Evolutionary conservation across 2,329 filamentous ascomycete genomes (phyloP).

Genomic region (Zasmidium citrigriseum): DNA sequence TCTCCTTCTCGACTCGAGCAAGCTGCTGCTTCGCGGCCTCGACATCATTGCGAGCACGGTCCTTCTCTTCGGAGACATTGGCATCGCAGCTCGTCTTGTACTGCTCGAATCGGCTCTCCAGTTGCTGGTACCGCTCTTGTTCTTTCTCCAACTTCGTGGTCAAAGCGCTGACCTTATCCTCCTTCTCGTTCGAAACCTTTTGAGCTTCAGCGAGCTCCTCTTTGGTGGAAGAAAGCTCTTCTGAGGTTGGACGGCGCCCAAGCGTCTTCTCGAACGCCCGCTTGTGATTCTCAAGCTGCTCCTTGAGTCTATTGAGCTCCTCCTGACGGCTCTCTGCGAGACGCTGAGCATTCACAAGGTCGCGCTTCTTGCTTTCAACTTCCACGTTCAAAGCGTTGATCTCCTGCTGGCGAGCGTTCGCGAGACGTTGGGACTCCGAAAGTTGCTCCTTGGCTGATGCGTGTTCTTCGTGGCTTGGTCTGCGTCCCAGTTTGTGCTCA

Average conservation of each 20-base stretch:
- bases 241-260: background rate
- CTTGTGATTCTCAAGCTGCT: slow-evolving; percentile 3
- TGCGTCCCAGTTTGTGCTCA: background rate
- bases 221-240: background rate
- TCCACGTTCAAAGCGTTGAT: slow-evolving; percentile 1
- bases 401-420: background rate
- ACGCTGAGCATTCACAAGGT: background rate
- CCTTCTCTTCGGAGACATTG: slow-evolving; percentile 3
- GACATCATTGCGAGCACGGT: background rate
- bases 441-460: background rate
- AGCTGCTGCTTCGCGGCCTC: background rate
- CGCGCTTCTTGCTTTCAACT: slow-evolving; percentile 3
- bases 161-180: slow-evolving; percentile 3
- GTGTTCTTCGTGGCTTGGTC: background rate
- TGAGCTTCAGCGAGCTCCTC: background rate
- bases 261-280: background rate
- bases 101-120: background rate
- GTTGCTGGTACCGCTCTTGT: background rate
- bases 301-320: background rate
- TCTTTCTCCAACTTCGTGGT: slow-evolving; percentile 3
- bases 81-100: background rate
- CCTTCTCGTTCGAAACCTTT: background rate
- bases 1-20: background rate
- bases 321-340: background rate
- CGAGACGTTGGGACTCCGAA: background rate